Conservation (phyloP, 2,329 filamentous ascomycete species). For the Knufia fluminis region DNA sequence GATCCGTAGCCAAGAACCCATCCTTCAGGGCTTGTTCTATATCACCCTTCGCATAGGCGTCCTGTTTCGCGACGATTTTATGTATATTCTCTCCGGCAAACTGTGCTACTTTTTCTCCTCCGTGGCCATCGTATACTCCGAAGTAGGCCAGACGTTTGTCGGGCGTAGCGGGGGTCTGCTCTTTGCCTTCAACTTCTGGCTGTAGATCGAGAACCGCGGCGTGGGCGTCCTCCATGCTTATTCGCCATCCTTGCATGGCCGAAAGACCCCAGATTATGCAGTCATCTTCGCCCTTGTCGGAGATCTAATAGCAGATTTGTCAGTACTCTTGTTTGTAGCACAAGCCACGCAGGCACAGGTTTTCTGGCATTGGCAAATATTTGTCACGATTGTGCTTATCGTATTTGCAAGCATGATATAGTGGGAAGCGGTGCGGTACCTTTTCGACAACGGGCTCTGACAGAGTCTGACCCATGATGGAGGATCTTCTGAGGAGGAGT, state of each 20-base stretch:
- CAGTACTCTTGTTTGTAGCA: background rate
- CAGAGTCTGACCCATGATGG: slow-evolving; percentile 93
- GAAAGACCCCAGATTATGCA: slow-evolving; percentile 88
- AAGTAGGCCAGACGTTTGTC: slow-evolving; percentile 83
- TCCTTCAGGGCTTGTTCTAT: slow-evolving; percentile 96
- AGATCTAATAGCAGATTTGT: slow-evolving; percentile 51
- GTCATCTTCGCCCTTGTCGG: slow-evolving; percentile 84
- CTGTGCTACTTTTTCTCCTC: slow-evolving; percentile 88
- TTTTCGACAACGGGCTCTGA: slow-evolving; percentile 98
- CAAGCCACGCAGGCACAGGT: background rate
- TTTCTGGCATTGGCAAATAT: background rate
- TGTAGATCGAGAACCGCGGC: slow-evolving; percentile 81
- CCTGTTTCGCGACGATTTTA: slow-evolving; percentile 89
- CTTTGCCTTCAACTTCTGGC: slow-evolving; percentile 44
- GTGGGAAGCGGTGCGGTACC: slow-evolving; percentile 48
- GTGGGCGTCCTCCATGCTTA: slow-evolving; percentile 98
- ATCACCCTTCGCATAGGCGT: slow-evolving; percentile 81
- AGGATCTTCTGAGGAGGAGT: slow-evolving; percentile 15
- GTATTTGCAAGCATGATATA: background rate
- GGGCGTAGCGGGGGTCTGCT: slow-evolving; percentile 52
- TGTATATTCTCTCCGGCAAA: slow-evolving; percentile 90
- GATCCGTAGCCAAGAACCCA: slow-evolving; percentile 89
- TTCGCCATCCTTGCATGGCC: slow-evolving; percentile 99
- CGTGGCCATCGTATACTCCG: slow-evolving; percentile 95
- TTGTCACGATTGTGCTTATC: slow-evolving; percentile 4